Base-by-base conservation (phyloP, 371 early-diverging fungal species). In the Mortierella sp. region DNA sequence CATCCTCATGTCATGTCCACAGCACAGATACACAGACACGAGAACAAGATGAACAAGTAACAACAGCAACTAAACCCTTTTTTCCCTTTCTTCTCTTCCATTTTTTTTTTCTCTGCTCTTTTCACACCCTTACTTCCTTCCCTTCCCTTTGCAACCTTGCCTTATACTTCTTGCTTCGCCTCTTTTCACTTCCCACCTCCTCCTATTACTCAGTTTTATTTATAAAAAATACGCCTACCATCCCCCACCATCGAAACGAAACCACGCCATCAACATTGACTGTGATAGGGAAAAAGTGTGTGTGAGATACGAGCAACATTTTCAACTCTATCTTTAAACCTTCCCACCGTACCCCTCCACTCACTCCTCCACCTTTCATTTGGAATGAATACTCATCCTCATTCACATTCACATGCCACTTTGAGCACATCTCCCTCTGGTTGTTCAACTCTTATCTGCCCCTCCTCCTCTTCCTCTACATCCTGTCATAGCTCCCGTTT, bases 301-400 rank as follows among this genome's bases (percentile, higher is more conserved):
- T 28, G 12, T 10, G 45, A 43, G n/a, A 49, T 14, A 18, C 30
- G 57, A 28, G 26, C 28, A 57, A 32, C 8, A 5, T n/a, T 9
- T 28, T 20, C 57, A 57, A 57, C 57, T 24, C 26, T 24, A 57
- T 49, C 49, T 9, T 49, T 49, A 57, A 28, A 24, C 62, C 62
- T 62, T 37, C 51, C 24, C 39, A 24, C 47, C 47, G 22, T 47
- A 22, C 51, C 32, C 14, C 32, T 32, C 64, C 16, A 30, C 18
- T 32, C 26, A 26, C 26, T 62, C 28, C 30, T 30, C 18, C 18
- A 62, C 24, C 47, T 2, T 51, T 49, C 24, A 26, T 64, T 62
- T 64, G 51, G 64, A 12, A 64, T 64, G 65, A 52, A 54, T 20
- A 16, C 35, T 39, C 35, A 55, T 65, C 54, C 65, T 35, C 52